A percentile compares a stretch with the other conserved stretches of the same genome.
Evolutionary conservation across 2,329 filamentous ascomycete species (phyloP).

Genomic region (Cercospora citrullina): DNA sequence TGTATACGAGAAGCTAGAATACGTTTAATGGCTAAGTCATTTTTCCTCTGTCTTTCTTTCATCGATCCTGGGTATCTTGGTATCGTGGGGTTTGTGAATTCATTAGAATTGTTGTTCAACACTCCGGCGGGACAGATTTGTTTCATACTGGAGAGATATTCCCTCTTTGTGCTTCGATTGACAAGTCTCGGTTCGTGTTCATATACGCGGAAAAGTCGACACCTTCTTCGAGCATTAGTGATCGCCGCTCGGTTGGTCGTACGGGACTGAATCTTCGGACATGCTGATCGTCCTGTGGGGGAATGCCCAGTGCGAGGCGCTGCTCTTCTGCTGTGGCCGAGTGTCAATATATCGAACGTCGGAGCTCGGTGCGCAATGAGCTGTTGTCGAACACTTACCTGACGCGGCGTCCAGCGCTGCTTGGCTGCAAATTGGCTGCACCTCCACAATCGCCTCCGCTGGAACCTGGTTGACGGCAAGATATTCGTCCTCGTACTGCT

Average conservation of each 20-base stretch:
- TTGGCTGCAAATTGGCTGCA: neutral
- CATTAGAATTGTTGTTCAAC: neutral
- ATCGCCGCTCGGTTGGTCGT: neutral
- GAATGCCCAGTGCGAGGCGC: neutral
- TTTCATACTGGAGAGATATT: neutral
- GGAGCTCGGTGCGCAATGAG: too few species aligned
- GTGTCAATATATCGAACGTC: neutral
- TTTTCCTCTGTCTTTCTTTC: neutral
- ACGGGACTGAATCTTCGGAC: conserved; percentile 9
- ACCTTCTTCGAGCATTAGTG: conserved; percentile 8
- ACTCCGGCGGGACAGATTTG: too few species aligned
- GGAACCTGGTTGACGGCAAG: conserved; percentile 19
- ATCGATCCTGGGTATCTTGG: neutral
- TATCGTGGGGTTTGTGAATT: neutral
- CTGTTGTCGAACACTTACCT: neutral
- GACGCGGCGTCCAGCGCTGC: conserved; percentile 6
- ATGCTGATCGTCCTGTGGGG: neutral
- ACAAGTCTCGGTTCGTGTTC: neutral
- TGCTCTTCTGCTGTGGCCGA: neutral
- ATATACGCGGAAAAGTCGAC: neutral
- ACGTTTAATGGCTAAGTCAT: neutral
- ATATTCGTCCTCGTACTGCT: conserved; percentile 19
- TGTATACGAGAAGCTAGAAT: neutral
- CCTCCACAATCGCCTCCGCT: conserved; percentile 16
- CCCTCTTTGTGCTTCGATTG: neutral